Evolutionary conservation across 2,329 filamentous ascomycete species (phyloP), one percentile per base, ranked within the genome.

Genomic region (Fusarium pininemorale): DNA sequence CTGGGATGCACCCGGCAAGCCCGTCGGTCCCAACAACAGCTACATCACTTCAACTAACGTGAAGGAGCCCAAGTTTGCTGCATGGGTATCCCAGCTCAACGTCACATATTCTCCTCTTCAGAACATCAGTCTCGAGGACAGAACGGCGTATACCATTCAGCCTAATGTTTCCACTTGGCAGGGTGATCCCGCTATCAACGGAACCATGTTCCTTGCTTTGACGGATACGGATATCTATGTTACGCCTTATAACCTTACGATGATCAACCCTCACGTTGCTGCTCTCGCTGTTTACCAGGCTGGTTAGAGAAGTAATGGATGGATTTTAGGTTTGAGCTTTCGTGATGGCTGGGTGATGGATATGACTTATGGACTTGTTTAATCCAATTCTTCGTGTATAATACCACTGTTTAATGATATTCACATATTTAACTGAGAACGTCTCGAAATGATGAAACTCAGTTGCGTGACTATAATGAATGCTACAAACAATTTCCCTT

Each of bases 21-120:
- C 87, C 0, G 87, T 96, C 7, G 94, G 94, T 0, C 94, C 94
- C 1, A 96, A 97, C 82, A 94, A 94, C 84, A 93, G 90, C 79
- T 97, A 97, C 80, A 83, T 94, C 55, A 96, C 94, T 0, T 81
- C 82, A 6, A 89, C 87, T 2, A 85, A 85, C 0, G 92, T 91
- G 0, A 86, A 86, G 5, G 76, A 81, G 7, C 92, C 94, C 1
- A 82, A 84, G 65, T 97, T 88, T 74, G 93, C 94, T 1, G 89
- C 90, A 1, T 97, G 94, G 93, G 92, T 93, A 3, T 88, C 87
- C 2, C 94, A 96, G 84, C 85, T 96, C 24, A 94, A 93, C 71
- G 85, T 93, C 18, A 96, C 94, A 0, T 93, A 93, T 79, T 87
- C 90, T 3, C 84, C 87, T 0, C 80, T 93, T n/a, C 80, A 82